Base-by-base conservation (phyloP, 2,329 filamentous ascomycete species). In the Cercospora sojina region DNA sequence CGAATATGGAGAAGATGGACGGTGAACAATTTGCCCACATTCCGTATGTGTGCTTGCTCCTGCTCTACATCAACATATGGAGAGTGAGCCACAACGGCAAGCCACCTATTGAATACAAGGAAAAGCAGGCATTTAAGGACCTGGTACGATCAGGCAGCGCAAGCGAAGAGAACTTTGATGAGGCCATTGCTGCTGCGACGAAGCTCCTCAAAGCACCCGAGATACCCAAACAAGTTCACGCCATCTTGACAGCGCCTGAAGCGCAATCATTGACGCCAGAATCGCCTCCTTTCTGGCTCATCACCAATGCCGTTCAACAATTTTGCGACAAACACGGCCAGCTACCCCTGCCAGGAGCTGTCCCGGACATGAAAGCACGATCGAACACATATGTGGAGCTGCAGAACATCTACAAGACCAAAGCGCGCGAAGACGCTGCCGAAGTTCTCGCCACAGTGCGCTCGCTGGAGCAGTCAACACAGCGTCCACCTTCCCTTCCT, bases 361-460 rank as follows among this genome's bases (percentile, higher is more conserved):
- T 99, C 1, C 95, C 96, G 1, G 95, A 99, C 78, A 99, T 99
- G 95, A 99, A 99, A 82, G 93, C 95, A 2, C 87, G 94, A 76
- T 97, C 93, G 3, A 87, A 85, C 64, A 90, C 96, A 69, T 99
- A 99, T 80, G 90, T 99, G 71, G 85, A 89, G 73, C 85, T 99
- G 12, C 95, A 98, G 77, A 94, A 91, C 73, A 87, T 98, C 67
- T 99, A 98, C 86, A 97, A 96, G 80, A 80, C 83, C 23, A 96
- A 97, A 79, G 93, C 95, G 51, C 88, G 90, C 35, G 82, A 86
- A 74, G 95, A 99, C 74, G 82, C 89, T 13, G 85, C 87, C 31
- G 90, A 96, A 78, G 90, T 98, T 2, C 80, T 92, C 2, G 80
- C 83, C 12, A 87, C 80, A 12, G 88, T 92, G 49, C 87, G 87